Conservation (phyloP, 306 rosid species). For the Medicago lupulina region DNA sequence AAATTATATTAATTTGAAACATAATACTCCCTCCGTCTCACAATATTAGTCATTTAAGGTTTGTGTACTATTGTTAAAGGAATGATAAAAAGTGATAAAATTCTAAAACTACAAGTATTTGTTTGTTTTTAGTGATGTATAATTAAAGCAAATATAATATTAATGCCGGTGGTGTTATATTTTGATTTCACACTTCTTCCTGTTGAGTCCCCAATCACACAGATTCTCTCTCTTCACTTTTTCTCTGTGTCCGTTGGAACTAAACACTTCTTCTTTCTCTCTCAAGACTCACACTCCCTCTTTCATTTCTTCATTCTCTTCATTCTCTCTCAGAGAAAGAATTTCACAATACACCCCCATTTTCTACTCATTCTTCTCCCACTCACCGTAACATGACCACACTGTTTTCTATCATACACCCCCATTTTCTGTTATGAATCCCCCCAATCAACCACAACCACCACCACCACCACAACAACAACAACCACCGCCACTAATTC, state of each 20-base stretch:
- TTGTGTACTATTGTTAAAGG: no score
- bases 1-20: no score
- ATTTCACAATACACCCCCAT: neutral
- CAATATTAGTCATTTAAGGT: no score
- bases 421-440: conserved; percentile 79
- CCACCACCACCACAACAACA: conserved; percentile 20
- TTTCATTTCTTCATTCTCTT: neutral
- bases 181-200: neutral
- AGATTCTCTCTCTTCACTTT: conserved; percentile 32
- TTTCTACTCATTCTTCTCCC: neutral
- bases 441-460: conserved; percentile 40
- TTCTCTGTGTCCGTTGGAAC: conserved; percentile 70
- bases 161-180: neutral
- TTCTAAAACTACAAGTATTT: no score
- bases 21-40: no score
- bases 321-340: neutral
- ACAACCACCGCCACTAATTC: neutral
- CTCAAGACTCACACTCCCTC: conserved; percentile 38
- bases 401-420: conserved; percentile 46
- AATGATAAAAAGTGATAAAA: no score
- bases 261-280: conserved; percentile 56
- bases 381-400: conserved; percentile 71
- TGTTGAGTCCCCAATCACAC: conserved; percentile 32
- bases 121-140: no score
- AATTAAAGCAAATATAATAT: no score